phyloP scores from a whole-genome alignment of 441 rosid species.

The Metrosideros polymorpha region DNA sequence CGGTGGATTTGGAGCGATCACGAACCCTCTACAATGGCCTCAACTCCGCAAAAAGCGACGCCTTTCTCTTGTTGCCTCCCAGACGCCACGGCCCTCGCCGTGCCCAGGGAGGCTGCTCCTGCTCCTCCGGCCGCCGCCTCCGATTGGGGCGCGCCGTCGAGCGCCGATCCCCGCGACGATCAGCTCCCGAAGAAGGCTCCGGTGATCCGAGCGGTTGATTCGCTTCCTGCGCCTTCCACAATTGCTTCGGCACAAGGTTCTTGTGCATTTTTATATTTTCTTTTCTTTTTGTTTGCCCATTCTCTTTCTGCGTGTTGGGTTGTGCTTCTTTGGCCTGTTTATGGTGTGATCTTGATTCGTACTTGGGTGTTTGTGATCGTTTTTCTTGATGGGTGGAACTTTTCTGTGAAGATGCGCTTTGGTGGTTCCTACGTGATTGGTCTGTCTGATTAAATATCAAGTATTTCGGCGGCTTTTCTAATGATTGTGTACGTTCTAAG shows the following conservation, averaged over 20 bases:
- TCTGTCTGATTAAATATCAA: background rate
- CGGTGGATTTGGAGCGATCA: slow-evolving; percentile 78
- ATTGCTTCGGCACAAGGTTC: slow-evolving; percentile 53
- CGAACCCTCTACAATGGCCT: slow-evolving; percentile 95
- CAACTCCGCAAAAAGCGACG: slow-evolving; percentile 90
- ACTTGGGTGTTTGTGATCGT: background rate
- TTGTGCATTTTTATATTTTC: background rate
- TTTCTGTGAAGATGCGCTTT: background rate
- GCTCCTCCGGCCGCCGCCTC: slow-evolving; percentile 1
- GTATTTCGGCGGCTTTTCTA: background rate
- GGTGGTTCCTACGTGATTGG: background rate
- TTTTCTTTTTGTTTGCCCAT: background rate
- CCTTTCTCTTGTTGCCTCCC: slow-evolving; percentile 14
- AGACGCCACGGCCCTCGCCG: background rate
- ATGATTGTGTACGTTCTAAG: background rate
- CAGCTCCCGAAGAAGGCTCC: slow-evolving; percentile 27
- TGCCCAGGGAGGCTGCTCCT: slow-evolving; percentile 16
- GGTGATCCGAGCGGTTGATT: slow-evolving; percentile 46
- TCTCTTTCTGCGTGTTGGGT: background rate
- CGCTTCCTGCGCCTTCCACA: slow-evolving; percentile 41
- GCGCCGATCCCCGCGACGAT: slow-evolving; percentile 20
- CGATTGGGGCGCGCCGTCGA: slow-evolving; percentile 1
- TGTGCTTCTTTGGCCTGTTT: background rate
- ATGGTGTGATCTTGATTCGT: background rate
- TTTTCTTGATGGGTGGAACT: background rate